A percentile compares a stretch with the other conserved stretches of the same genome.
Conservation (phyloP, 805 yeast species). For the Candida ascalaphidarum region DNA sequence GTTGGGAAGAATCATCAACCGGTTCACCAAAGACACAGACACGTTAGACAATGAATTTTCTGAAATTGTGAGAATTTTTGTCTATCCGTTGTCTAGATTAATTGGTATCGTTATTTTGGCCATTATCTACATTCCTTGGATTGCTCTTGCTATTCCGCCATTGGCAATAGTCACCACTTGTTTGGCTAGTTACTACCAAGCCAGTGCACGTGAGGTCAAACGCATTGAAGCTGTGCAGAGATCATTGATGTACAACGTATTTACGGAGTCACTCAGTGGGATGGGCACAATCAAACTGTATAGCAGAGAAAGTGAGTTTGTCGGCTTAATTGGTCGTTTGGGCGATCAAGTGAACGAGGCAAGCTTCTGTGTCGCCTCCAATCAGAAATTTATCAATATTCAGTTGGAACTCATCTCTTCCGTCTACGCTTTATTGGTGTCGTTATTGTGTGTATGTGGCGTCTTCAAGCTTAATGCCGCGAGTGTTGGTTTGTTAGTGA, state of each 20-base stretch:
- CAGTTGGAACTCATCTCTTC: conserved; percentile 1
- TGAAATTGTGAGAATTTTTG: conserved; percentile 8
- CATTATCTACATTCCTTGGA: conserved; percentile 6
- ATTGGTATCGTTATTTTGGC: conserved; percentile 2
- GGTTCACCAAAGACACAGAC: conserved; percentile 18
- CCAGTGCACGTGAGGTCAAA: conserved; percentile 5
- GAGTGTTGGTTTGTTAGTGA: conserved; percentile 4
- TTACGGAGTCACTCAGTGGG: conserved; percentile 5
- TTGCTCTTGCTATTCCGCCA: conserved; percentile 4
- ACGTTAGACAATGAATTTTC: conserved; percentile 15
- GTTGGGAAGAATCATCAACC: conserved; percentile 16
- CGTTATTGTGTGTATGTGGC: conserved; percentile 9
- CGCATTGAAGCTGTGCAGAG: conserved; percentile 5
- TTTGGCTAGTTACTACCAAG: conserved; percentile 3
- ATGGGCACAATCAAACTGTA: conserved; percentile 4
- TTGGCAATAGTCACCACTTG: conserved; percentile 1
- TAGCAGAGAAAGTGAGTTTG: not conserved
- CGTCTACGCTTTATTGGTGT: conserved; percentile 2
- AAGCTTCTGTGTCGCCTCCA: conserved; percentile 2
- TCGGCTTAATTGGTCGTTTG: not conserved
- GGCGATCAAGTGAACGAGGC: conserved; percentile 6
- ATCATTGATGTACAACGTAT: conserved; percentile 4
- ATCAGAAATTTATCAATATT: conserved; percentile 4
- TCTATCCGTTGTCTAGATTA: conserved; percentile 1
- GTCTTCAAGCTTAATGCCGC: conserved; percentile 9